Conservation (phyloP, 257 asterid species). For the Solanum corneliomulleri region DNA sequence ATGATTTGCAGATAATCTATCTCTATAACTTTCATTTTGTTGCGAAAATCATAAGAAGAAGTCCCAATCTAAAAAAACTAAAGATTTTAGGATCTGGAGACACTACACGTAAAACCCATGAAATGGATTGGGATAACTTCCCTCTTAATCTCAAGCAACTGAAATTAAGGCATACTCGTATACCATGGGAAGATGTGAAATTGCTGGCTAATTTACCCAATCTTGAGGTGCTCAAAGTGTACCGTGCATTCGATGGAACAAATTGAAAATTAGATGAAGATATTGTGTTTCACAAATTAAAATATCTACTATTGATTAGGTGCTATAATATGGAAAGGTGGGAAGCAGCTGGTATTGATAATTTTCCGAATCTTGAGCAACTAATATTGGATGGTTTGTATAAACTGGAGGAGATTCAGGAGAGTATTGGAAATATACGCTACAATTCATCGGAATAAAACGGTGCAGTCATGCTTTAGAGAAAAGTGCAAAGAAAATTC, state of each 20-base stretch:
- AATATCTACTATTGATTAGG: background rate
- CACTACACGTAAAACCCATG: too few relatives aligned
- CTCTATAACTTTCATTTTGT: too few relatives aligned
- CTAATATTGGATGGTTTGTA: background rate
- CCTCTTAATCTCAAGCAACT: too few relatives aligned
- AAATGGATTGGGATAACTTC: too few relatives aligned
- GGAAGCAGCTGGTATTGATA: background rate
- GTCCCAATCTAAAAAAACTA: too few relatives aligned
- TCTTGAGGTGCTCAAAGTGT: background rate
- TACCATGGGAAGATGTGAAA: too few relatives aligned
- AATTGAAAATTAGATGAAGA: background rate
- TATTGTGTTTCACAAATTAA: background rate
- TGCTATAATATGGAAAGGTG: background rate
- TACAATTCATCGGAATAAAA: background rate
- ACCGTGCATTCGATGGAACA: background rate
- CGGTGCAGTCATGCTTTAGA: background rate
- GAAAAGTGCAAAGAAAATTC: too few relatives aligned
- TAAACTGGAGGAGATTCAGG: background rate
- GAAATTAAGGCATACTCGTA: too few relatives aligned
- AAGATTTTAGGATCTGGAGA: too few relatives aligned
- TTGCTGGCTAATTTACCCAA: too few relatives aligned
- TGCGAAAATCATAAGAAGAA: too few relatives aligned
- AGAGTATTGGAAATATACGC: background rate
- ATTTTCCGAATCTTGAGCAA: background rate
- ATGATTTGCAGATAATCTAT: too few relatives aligned